A percentile compares a stretch with the other conserved stretches of the same genome.
Evolutionary conservation across 2,329 filamentous ascomycete genomes (phyloP).

Genomic region (Lachnellula hyalina): DNA sequence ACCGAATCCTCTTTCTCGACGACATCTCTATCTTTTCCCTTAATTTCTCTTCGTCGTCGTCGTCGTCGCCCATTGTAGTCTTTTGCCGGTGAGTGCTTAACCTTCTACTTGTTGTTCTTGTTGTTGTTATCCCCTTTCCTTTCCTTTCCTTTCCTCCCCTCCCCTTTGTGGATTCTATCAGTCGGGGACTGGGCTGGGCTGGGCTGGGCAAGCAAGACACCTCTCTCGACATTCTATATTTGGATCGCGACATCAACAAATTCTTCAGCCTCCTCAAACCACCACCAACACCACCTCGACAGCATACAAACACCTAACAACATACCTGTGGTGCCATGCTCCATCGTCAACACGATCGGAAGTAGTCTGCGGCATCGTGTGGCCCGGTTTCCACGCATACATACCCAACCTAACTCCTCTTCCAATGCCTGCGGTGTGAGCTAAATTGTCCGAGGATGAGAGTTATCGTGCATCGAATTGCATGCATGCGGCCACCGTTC

Average conservation of each 20-base stretch:
- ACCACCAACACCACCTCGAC: not conserved
- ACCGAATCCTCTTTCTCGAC: not conserved
- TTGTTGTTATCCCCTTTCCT: too few species aligned
- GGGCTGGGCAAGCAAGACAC: not conserved
- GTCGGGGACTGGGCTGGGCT: not conserved
- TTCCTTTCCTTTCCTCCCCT: too few species aligned
- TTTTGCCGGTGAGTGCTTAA: slow-evolving; percentile 1
- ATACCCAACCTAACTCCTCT: not conserved
- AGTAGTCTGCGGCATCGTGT: not conserved
- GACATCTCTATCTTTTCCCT: not conserved
- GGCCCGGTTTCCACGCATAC: not conserved
- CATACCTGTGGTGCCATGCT: not conserved
- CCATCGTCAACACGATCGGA: not conserved
- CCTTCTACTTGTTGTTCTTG: not conserved
- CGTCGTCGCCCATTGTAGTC: not conserved
- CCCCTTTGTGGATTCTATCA: too few species aligned
- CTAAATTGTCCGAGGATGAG: slow-evolving; percentile 16
- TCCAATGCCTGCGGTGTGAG: slow-evolving; percentile 4
- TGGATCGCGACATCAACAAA: slow-evolving; percentile 18
- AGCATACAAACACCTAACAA: not conserved
- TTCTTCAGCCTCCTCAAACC: slow-evolving; percentile 9
- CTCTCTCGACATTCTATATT: slow-evolving; percentile 16
- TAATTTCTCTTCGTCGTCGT: not conserved
- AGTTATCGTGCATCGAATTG: slow-evolving; percentile 17
- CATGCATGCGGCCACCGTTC: slow-evolving; percentile 17